phyloP scores from a whole-genome alignment of 352 stramenopile species.

The Globisporangium viniferum region DNA sequence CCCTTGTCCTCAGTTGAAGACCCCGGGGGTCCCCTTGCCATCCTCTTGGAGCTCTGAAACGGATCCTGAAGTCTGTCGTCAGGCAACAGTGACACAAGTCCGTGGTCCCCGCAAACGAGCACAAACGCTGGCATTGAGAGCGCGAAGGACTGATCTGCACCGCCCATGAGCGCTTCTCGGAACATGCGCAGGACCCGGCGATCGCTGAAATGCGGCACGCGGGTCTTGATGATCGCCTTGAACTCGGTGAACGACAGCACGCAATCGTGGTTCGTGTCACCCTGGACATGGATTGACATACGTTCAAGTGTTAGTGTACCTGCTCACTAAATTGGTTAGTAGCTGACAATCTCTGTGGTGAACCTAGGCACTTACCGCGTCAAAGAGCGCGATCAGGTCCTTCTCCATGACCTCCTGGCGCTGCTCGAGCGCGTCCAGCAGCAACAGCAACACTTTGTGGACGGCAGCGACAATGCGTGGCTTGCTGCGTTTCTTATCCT shows the following conservation, averaged over 20 bases:
- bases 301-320: not conserved
- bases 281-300: slow-evolving; percentile 3
- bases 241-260: slow-evolving; percentile 74
- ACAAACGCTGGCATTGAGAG: slow-evolving; percentile 73
- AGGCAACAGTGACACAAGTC: slow-evolving; percentile 59
- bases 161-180: slow-evolving; percentile 60
- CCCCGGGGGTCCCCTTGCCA: too few species aligned
- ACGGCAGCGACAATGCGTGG: slow-evolving; percentile 54
- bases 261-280: slow-evolving; percentile 69
- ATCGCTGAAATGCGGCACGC: slow-evolving; percentile 60
- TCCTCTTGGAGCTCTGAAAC: slow-evolving; percentile 18
- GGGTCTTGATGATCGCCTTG: slow-evolving; percentile 50
- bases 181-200: slow-evolving; percentile 76
- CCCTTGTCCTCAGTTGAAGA: not conserved
- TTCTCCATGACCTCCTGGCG: slow-evolving; percentile 48
- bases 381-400: slow-evolving; percentile 52
- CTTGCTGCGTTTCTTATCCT: slow-evolving; percentile 20
- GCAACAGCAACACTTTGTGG: slow-evolving; percentile 51
- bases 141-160: slow-evolving; percentile 62
- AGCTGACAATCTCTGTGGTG: not conserved
- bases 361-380: slow-evolving; percentile 14
- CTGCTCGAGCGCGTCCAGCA: slow-evolving; percentile 60
- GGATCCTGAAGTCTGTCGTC: slow-evolving; percentile 57
- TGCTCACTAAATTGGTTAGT: too few species aligned
- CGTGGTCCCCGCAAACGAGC: slow-evolving; percentile 66